Evolutionary conservation across 2,329 filamentous ascomycete species (phyloP).

Genomic region (Fusarium burgessii): DNA sequence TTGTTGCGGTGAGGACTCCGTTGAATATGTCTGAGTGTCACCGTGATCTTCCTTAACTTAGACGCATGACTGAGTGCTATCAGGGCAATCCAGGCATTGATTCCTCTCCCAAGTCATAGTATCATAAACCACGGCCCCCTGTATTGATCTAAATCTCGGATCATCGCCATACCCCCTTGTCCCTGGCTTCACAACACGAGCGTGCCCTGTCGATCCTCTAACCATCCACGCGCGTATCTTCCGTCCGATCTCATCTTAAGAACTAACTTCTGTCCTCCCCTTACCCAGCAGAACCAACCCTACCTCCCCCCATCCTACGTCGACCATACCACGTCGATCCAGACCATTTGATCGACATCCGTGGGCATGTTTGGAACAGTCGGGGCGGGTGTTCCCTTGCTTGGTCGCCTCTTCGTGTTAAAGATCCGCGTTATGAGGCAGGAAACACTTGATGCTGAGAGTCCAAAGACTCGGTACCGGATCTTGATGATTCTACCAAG

Average conservation of each 20-base stretch:
- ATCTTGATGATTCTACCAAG: background rate
- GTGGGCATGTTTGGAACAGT: constrained; percentile 10
- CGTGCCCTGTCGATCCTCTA: constrained; percentile 37
- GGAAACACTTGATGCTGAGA: constrained; percentile 3
- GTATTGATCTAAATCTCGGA: background rate
- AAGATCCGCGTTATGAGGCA: constrained; percentile 6
- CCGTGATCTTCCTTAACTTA: constrained; percentile 2
- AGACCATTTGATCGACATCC: constrained; percentile 39
- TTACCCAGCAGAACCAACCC: constrained; percentile 26
- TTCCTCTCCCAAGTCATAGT: background rate
- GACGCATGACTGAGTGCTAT: background rate
- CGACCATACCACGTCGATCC: constrained; percentile 22
- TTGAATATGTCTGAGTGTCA: constrained; percentile 7
- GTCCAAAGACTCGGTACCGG: constrained; percentile 33
- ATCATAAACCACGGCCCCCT: constrained; percentile 1
- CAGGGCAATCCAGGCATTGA: background rate
- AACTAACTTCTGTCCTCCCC: constrained; percentile 20
- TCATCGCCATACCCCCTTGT: background rate
- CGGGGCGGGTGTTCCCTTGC: constrained; percentile 25
- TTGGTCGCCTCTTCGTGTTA: constrained; percentile 6
- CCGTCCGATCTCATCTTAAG: constrained; percentile 16
- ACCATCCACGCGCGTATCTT: constrained; percentile 17
- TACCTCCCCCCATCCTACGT: constrained; percentile 12
- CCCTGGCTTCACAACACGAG: constrained; percentile 14
- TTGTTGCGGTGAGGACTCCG: constrained; percentile 5